Base-by-base conservation (phyloP, 2,329 filamentous ascomycete species). In the Mycosphaerella sp. region DNA sequence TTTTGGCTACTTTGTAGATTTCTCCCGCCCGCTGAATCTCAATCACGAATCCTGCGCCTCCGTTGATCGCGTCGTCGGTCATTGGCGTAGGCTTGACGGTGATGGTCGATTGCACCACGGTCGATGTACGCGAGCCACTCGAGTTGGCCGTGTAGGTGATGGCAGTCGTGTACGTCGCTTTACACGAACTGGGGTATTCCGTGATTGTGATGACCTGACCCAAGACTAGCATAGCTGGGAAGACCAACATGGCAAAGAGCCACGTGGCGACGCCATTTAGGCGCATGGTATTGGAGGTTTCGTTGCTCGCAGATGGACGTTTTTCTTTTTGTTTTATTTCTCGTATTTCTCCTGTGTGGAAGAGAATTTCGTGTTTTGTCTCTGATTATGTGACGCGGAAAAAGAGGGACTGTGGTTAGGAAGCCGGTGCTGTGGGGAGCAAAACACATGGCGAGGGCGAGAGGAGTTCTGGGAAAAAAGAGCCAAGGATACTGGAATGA, bases 11-110 rank as follows among this genome's bases (percentile, higher is more conserved):
- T 43, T 50, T 54, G 11, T 50, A 50, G 14, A 17, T 17, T 17
- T 54, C 23, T 48, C 46, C 48, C 14, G 49, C 54, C 2, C 53
- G 56, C 43, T 65, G 55, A 23, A 70, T 44, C 29, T 62, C 58
- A 8, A 70, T 54, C 5, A 68, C 63, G 51, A 70, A 70, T 1
- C 67, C 56, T 8, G 62, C 60, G 6, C 69, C 69, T 34, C 50
- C 58, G 52, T 70, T 70, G 40, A 64, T 58, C 4, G 56, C 55
- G 6, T 57, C 55, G 51, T 70, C 67, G 2, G 62, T 59, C 34
- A 60, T 61, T 39, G 63, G 60, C 43, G 55, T 59, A 2, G 55
- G 52, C 2, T 4, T 10, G 34, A 36, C 63, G 4, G 61, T 65
- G 29, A 66, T 59, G 17, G 66, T 67, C 2, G 67, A 67, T 9